These are phyloP conservation scores for Protostelium mycophagum DNA, from an alignment of 78 protist species.

Conservation along the genomic window DNA sequence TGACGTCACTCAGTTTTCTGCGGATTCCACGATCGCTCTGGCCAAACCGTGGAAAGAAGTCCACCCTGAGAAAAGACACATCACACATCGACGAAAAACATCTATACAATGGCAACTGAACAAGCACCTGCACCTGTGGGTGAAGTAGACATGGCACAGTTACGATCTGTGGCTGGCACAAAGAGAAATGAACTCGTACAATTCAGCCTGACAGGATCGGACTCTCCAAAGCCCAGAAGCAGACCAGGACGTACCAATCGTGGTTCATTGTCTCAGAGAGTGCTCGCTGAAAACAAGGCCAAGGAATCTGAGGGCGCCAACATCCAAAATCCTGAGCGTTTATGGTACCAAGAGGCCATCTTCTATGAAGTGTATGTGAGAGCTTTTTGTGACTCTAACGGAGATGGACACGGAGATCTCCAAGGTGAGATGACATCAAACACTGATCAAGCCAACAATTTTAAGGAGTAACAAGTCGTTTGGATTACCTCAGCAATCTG, in stretches of 20 bases:
- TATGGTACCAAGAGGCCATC: conserved; percentile 70
- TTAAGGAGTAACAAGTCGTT: conserved; percentile 61
- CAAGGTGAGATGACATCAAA: background rate
- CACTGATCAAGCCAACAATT: background rate
- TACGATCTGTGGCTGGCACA: background rate
- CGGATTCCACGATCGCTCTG: background rate
- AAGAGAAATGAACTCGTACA: background rate
- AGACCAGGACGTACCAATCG: background rate
- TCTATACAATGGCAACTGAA: background rate
- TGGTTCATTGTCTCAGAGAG: too few relatives aligned
- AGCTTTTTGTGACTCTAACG: conserved; percentile 67
- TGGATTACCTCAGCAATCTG: conserved; percentile 55
- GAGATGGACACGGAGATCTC: conserved; percentile 73
- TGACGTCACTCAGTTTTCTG: background rate
- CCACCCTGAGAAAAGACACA: background rate
- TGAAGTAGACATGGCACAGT: background rate
- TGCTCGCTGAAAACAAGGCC: background rate
- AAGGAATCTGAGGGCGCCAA: background rate
- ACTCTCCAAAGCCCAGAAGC: background rate
- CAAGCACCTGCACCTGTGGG: background rate
- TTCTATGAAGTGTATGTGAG: conserved; percentile 74
- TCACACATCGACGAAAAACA: background rate
- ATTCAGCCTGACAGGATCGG: background rate
- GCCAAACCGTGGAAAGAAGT: background rate
- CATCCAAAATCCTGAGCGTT: background rate